A percentile compares a stretch with the other conserved stretches of the same genome.
Conservation (phyloP, 2,329 filamentous ascomycete genomes). For the Monilinia fructigena region DNA sequence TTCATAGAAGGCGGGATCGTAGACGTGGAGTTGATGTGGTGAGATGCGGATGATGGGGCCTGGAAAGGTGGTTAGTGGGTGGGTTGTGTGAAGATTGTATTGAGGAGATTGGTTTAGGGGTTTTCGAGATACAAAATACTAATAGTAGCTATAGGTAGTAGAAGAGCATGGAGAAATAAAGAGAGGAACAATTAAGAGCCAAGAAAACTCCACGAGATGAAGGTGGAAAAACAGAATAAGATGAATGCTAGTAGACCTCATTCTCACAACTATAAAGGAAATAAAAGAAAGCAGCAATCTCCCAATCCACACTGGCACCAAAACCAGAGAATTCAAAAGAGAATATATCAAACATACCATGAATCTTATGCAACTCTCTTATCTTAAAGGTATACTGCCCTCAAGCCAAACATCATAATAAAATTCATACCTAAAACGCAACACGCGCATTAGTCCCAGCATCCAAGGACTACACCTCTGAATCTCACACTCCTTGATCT, state of each 20-base stretch:
- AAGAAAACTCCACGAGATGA: neutral
- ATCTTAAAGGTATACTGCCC: slow-evolving; percentile 14
- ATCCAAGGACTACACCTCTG: too few species aligned
- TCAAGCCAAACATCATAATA: slow-evolving; percentile 18
- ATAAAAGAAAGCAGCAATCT: neutral
- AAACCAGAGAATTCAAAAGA: neutral
- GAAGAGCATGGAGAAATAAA: too few species aligned
- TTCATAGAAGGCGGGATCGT: slow-evolving; percentile 31
- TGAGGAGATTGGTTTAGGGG: neutral
- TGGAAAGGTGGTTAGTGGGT: neutral
- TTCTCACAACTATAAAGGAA: neutral
- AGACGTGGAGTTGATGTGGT: slow-evolving; percentile 28
- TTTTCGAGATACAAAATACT: neutral
- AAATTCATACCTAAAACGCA: slow-evolving; percentile 13
- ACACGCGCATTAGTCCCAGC: neutral
- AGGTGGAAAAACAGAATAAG: neutral
- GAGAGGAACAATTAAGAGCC: neutral
- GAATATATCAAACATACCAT: neutral
- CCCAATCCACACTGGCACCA: too few species aligned
- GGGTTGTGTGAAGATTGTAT: neutral
- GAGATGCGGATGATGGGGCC: slow-evolving; percentile 32
- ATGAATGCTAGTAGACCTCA: neutral
- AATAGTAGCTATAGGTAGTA: neutral
- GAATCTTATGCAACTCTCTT: slow-evolving; percentile 13
- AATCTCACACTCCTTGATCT: too few species aligned